Evolutionary conservation across 495 filamentous ascomycete species (phyloP).

Genomic region (Bacidia rubella): DNA sequence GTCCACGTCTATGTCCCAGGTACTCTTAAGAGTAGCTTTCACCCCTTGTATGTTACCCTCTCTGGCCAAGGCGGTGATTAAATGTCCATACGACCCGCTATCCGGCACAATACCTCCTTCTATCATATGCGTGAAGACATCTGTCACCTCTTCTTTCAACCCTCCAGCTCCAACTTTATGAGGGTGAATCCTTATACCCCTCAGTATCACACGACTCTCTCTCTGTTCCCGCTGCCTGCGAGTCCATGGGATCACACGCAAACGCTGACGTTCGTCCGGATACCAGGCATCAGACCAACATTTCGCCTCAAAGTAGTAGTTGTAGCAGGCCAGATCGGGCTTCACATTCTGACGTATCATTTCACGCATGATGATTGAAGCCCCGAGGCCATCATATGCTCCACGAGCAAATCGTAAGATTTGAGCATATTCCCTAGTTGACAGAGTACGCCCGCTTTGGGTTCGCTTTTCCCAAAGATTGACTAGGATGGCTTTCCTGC

Average conservation of each 20-base stretch:
- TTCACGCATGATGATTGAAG: conserved; percentile 37
- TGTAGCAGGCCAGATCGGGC: conserved; percentile 44
- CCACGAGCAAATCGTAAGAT: conserved; percentile 6
- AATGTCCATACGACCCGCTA: conserved; percentile 40
- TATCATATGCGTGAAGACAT: conserved; percentile 39
- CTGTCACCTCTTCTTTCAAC: conserved; percentile 24
- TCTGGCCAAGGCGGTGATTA: conserved; percentile 42
- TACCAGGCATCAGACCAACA: conserved; percentile 30
- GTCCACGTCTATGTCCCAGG: conserved; percentile 47
- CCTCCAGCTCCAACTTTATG: conserved; percentile 25
- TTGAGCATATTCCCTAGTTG: conserved; percentile 5
- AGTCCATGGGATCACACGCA: conserved; percentile 29
- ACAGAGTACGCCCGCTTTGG: not conserved
- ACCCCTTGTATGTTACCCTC: conserved; percentile 39
- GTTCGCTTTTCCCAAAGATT: conserved; percentile 4
- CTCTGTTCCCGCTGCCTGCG: not conserved
- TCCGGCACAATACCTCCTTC: conserved; percentile 31
- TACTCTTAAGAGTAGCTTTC: conserved; percentile 33
- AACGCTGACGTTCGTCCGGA: conserved; percentile 26
- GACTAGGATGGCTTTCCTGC: not conserved
- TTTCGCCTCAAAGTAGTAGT: conserved; percentile 37
- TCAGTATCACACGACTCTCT: conserved; percentile 12
- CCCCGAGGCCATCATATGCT: conserved; percentile 26
- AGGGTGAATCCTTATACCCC: conserved; percentile 17
- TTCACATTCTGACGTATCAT: conserved; percentile 27